Base-by-base conservation (phyloP, 2,329 filamentous ascomycete genomes). In the Alternaria hordeiaustralica region DNA sequence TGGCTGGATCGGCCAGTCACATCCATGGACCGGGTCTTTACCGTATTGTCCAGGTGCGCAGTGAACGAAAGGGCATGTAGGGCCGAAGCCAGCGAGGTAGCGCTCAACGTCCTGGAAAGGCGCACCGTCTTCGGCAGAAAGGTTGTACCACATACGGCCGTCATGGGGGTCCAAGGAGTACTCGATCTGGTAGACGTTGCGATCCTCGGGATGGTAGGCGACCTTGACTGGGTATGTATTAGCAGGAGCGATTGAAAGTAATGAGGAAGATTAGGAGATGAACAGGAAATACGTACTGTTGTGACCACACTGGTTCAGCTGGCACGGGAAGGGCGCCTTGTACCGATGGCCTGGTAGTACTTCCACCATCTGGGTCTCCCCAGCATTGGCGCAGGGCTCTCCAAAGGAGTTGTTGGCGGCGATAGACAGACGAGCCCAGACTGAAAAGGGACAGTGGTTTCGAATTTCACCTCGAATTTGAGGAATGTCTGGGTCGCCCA, bases 121-220 rank as follows among this genome's bases (percentile, higher is more conserved):
- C n/a, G 50, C 44, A 30, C 44, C 58, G 28, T 60, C 50, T 12
- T 60, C 58, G 15, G 43, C 43, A 11, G 51, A 56, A 23, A 60
- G 58, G 10, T 60, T 60, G 18, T 60, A 56, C 58, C 58, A 60
- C 47, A 60, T 47, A 12, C 41, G 44, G 18, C 44, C 18, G 18
- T 30, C 18, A 28, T 55, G 58, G 7, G 12, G 11, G 30, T 60
- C 51, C n/a, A 44, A 11, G 12, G 57, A 59, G 30, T 60, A 60
- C 20, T 60, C 58, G 44, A 56, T 45, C 13, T 60, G 58, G 51
- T 56, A 60, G 44, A 56, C 58, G 6, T 28, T 21, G 18, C 5
- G 41, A 23, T 56, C 43, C 30, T 18, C 26, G 23, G 43, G 12
- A 18, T 56, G 45, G n/a, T 51, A 51, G n/a, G 41, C 51, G n/a